A percentile compares a stretch with the other conserved stretches of the same genome.
These are phyloP conservation scores for Exidia glandulosa DNA, from an alignment of 768 basidiomycete species.

Conservation along the genomic window DNA sequence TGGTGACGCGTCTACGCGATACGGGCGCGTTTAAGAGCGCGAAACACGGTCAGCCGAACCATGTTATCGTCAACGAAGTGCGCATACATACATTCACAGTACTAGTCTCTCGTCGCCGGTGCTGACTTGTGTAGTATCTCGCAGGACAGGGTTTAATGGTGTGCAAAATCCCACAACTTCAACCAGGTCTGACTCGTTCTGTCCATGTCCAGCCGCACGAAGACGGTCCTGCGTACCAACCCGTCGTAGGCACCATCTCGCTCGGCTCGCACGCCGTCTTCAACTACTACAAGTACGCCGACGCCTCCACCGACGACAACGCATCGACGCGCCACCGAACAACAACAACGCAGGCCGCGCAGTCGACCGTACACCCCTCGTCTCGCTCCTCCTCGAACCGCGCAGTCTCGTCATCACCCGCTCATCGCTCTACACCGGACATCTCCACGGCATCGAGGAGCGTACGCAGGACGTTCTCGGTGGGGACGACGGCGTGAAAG, in stretches of 20 bases:
- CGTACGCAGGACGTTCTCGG: conserved; percentile 34
- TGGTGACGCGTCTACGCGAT: conserved; percentile 55
- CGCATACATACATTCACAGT: conserved; percentile 9
- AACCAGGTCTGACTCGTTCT: neutral
- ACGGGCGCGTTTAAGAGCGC: conserved; percentile 55
- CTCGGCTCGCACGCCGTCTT: conserved; percentile 75
- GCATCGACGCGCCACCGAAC: no score
- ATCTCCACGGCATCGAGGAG: conserved; percentile 75
- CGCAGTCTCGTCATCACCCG: no score
- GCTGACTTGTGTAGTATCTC: conserved; percentile 44
- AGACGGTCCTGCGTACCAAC: conserved; percentile 82
- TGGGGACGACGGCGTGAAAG: conserved; percentile 43
- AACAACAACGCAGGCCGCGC: no score
- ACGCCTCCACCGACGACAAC: no score
- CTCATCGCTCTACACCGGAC: conserved; percentile 51
- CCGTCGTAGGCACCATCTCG: conserved; percentile 82
- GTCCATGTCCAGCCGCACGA: conserved; percentile 77
- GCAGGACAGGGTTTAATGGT: conserved; percentile 93
- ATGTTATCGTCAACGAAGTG: conserved; percentile 86
- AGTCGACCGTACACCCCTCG: no score
- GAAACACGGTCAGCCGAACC: conserved; percentile 66
- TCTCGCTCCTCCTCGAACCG: no score
- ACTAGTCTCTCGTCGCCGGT: conserved; percentile 3
- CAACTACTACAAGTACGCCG: conserved; percentile 72
- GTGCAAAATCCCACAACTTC: conserved; percentile 11